Evolutionary conservation across 345 rosid species (phyloP), one percentile per base, ranked within the genome.

Genomic region (Eucalyptus sp.): DNA sequence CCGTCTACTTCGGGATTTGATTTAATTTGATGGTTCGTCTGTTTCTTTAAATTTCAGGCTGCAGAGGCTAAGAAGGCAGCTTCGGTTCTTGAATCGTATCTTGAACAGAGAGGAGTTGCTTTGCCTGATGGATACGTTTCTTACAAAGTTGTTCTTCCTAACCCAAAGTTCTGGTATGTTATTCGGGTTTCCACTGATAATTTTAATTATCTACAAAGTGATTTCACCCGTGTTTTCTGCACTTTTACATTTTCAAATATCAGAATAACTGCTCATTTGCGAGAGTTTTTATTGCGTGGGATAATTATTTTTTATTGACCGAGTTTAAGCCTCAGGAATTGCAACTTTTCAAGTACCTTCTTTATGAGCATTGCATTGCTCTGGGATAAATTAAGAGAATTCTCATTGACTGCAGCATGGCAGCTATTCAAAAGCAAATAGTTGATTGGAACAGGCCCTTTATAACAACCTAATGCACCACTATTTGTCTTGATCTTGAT

Each of bases 21-120:
- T 85, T 81, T 62, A 58, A 14, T 24, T 29, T 7, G 24, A 29
- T 56, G 84, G 29, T 60, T 46, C 71, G 33, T 83, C 87, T 22
- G 62, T 71, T 31, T 88, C 56, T 18, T 60, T 8, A 68, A 85
- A 71, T 92, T 88, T 90, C 94, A 97, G 99, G 89, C 96, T 51
- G 93, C 91, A 66, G 95, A 94, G 92, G 91, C 90, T 50, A 95
- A 93, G 88, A 93, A 92, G 88, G 94, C 93, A 90, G 95, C 94
- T 92, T 92, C 92, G 44, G 89, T 97, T 91, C 98, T 97, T 88
- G 96, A 95, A 93, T 94, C 97, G 87, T 97, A 97, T 92, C 95
- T 96, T 90, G 97, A 96, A 87, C 99, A 96, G 92, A 95, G 98
- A 89, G 99, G 99, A 52, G 92, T 96, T 91, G 86, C 95, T 90